phyloP scores from a whole-genome alignment of 768 basidiomycete genomes.

The Boletus rufocinnamomeus region DNA sequence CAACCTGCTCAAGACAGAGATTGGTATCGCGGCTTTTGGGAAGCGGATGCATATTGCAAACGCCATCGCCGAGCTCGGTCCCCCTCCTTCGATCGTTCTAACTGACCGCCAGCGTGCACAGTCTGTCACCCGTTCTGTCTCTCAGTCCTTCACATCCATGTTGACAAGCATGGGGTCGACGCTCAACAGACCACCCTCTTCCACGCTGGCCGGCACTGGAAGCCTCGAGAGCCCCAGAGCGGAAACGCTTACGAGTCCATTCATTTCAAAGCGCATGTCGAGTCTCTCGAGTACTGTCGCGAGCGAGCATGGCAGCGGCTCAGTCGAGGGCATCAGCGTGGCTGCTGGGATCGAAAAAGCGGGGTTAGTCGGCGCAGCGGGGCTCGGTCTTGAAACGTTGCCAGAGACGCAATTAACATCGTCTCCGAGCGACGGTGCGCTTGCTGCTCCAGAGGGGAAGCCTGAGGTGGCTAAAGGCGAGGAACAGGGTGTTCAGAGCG shows the following conservation, averaged over 20 bases:
- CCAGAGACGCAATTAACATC: slow-evolving; percentile 54
- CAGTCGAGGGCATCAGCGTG: slow-evolving; percentile 16
- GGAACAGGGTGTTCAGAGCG: slow-evolving; percentile 62
- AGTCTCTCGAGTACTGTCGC: slow-evolving; percentile 24
- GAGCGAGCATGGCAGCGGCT: slow-evolving; percentile 28
- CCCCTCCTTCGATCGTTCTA: slow-evolving; percentile 64
- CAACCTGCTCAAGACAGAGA: slow-evolving; percentile 87
- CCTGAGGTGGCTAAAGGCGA: slow-evolving; percentile 41
- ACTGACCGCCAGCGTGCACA: slow-evolving; percentile 46
- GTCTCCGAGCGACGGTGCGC: slow-evolving; percentile 62
- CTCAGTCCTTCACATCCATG: slow-evolving; percentile 37
- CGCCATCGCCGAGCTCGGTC: slow-evolving; percentile 84
- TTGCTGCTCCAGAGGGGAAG: slow-evolving; percentile 38
- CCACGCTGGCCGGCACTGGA: slow-evolving; percentile 24
- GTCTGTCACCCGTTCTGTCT: slow-evolving; percentile 26
- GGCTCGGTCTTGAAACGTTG: slow-evolving; percentile 26
- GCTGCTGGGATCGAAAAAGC: neutral
- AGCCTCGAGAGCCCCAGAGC: slow-evolving; percentile 37
- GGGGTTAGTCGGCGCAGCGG: slow-evolving; percentile 21
- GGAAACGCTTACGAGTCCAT: slow-evolving; percentile 9
- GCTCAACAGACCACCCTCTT: slow-evolving; percentile 21
- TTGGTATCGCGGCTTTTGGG: slow-evolving; percentile 92
- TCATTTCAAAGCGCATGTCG: neutral
- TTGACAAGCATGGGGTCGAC: slow-evolving; percentile 35
- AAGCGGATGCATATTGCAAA: slow-evolving; percentile 93